Conservation (phyloP, 352 stramenopile genomes). For the Plasmopara muralis region DNA sequence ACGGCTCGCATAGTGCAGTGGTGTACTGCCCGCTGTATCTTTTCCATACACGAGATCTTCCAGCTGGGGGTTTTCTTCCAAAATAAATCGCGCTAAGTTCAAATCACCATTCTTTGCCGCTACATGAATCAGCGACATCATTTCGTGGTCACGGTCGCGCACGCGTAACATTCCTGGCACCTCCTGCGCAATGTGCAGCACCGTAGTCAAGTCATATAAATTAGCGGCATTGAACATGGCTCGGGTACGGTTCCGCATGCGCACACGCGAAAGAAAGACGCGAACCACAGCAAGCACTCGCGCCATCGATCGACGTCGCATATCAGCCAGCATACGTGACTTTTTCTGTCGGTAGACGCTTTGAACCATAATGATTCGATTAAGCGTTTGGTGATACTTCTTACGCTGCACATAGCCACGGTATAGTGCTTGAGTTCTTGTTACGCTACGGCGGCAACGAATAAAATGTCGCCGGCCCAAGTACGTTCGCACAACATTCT, state of each 20-base stretch:
- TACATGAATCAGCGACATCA: conserved; percentile 87
- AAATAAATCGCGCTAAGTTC: conserved; percentile 75
- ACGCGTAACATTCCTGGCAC: conserved; percentile 75
- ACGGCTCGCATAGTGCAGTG: conserved; percentile 75
- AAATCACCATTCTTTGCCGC: conserved; percentile 82
- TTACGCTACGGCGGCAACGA: conserved; percentile 48
- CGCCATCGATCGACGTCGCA: conserved; percentile 61
- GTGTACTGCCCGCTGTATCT: conserved; percentile 69
- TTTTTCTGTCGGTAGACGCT: conserved; percentile 64
- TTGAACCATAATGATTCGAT: conserved; percentile 68
- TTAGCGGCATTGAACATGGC: conserved; percentile 74
- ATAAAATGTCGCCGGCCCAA: conserved; percentile 60
- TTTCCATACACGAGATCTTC: conserved; percentile 83
- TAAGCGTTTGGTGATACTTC: conserved; percentile 40
- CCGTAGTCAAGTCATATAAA: conserved; percentile 66
- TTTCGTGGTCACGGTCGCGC: conserved; percentile 63
- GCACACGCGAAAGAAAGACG: conserved; percentile 74
- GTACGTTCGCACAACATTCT: conserved; percentile 64
- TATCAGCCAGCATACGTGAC: conserved; percentile 34
- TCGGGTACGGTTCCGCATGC: conserved; percentile 74
- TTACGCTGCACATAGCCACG: conserved; percentile 56
- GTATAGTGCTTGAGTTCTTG: conserved; percentile 61
- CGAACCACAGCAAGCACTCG: conserved; percentile 63
- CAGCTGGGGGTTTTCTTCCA: conserved; percentile 74
- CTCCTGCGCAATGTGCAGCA: conserved; percentile 78